Evolutionary conservation across 306 rosid genomes (phyloP).

Genomic region (Clitoria ternatea): DNA sequence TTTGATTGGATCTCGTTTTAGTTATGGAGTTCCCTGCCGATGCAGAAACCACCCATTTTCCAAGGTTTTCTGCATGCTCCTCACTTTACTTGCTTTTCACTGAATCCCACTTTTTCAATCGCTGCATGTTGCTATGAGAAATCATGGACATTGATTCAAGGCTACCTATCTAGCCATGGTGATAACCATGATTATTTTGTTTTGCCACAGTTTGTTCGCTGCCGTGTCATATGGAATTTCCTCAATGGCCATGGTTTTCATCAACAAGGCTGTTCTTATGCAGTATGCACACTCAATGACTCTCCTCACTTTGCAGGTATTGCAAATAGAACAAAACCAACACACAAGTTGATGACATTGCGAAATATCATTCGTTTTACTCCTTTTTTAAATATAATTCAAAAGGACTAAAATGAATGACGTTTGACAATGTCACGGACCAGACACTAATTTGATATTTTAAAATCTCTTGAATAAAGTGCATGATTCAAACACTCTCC

Average conservation of each 20-base stretch:
- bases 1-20: constrained; percentile 16
- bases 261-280: constrained; percentile 94
- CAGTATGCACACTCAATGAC: constrained; percentile 83
- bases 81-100: not conserved
- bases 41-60: constrained; percentile 37
- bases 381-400: too few species aligned
- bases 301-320: constrained; percentile 87
- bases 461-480: too few species aligned
- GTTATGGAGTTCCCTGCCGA: constrained; percentile 68
- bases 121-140: not conserved
- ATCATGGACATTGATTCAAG: not conserved
- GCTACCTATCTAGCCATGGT: not conserved
- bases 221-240: constrained; percentile 86
- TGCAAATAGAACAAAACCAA: not conserved
- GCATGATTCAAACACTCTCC: too few species aligned
- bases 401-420: too few species aligned
- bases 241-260: constrained; percentile 97
- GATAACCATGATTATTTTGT: constrained; percentile 3
- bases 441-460: too few species aligned
- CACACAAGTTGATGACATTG: too few species aligned
- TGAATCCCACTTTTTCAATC: not conserved
- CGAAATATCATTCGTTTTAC: too few species aligned
- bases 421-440: too few species aligned
- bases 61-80: constrained; percentile 46
- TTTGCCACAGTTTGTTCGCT: constrained; percentile 59